Evolutionary conservation across 768 basidiomycete species (phyloP).

Genomic region (Gloeopeniophorella convolvens): DNA sequence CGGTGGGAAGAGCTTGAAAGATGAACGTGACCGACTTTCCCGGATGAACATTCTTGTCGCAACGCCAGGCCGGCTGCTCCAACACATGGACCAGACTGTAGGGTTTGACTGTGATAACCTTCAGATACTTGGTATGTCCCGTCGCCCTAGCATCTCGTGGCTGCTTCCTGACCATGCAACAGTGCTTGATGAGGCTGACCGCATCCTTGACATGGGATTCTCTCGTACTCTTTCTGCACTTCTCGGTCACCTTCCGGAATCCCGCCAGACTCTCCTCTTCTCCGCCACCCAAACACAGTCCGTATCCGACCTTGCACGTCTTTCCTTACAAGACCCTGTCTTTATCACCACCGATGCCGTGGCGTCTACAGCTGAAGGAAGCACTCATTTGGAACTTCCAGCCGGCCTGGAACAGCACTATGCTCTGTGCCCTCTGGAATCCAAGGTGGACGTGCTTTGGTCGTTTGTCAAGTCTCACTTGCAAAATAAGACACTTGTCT

Average conservation of each 20-base stretch:
- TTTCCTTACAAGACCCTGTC: constrained; percentile 79
- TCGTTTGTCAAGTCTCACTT: constrained; percentile 93
- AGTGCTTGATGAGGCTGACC: constrained; percentile 97
- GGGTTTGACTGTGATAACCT: constrained; percentile 89
- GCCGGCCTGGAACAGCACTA: constrained; percentile 85
- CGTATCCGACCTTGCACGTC: constrained; percentile 79
- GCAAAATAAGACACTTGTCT: constrained; percentile 86
- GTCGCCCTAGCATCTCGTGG: too few relatives aligned
- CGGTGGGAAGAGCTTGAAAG: constrained; percentile 92
- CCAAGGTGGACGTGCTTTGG: constrained; percentile 89
- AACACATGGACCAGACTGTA: constrained; percentile 97
- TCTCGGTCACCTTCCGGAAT: constrained; percentile 83
- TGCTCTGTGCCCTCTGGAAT: constrained; percentile 71
- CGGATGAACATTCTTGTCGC: constrained; percentile 99
- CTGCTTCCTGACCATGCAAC: too few relatives aligned
- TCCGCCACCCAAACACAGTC: constrained; percentile 95
- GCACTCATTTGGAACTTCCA: constrained; percentile 50
- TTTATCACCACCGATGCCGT: constrained; percentile 52
- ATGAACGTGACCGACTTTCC: constrained; percentile 80
- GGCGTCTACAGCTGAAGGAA: constrained; percentile 33
- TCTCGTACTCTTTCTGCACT: constrained; percentile 83
- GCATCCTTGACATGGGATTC: constrained; percentile 96
- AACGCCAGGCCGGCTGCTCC: constrained; percentile 88
- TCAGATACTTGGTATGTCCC: constrained; percentile 83
- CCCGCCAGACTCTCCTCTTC: constrained; percentile 92